phyloP scores from a whole-genome alignment of 805 yeast species.

The Candida dendrica region DNA sequence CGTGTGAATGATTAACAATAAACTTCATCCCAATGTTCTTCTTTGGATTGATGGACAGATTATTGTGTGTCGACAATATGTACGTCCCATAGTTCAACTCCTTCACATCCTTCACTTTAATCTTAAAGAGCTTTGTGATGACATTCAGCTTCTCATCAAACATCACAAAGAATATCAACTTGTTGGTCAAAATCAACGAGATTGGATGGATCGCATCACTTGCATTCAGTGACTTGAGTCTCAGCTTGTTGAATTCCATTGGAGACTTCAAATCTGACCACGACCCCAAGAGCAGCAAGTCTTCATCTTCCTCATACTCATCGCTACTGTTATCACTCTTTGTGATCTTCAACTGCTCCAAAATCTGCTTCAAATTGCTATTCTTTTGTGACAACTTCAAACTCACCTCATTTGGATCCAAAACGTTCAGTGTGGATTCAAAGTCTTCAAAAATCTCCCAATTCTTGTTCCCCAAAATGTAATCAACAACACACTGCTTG shows the following conservation, averaged over 20 bases:
- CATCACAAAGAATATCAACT: constrained; percentile 13
- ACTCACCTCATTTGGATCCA: constrained; percentile 16
- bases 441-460: constrained; percentile 32
- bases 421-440: constrained; percentile 26
- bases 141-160: constrained; percentile 11
- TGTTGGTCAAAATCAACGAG: constrained; percentile 16
- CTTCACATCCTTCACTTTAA: constrained; percentile 13
- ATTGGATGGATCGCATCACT: background rate
- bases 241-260: constrained; percentile 13
- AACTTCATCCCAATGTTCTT: constrained; percentile 26
- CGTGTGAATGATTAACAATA: constrained; percentile 3
- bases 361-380: constrained; percentile 15
- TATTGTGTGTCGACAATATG: constrained; percentile 14
- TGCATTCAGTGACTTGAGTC: background rate
- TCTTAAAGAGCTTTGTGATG: constrained; percentile 9
- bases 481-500: constrained; percentile 37
- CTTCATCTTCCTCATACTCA: constrained; percentile 4
- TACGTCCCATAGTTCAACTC: constrained; percentile 25
- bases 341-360: constrained; percentile 5
- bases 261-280: constrained; percentile 20
- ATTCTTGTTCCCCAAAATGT: constrained; percentile 29
- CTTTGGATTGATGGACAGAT: constrained; percentile 19
- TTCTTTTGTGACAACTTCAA: constrained; percentile 20
- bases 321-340: background rate
- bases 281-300: constrained; percentile 17